phyloP scores from a whole-genome alignment of 176 grass and related monocot species.

The Carex cristatella region DNA sequence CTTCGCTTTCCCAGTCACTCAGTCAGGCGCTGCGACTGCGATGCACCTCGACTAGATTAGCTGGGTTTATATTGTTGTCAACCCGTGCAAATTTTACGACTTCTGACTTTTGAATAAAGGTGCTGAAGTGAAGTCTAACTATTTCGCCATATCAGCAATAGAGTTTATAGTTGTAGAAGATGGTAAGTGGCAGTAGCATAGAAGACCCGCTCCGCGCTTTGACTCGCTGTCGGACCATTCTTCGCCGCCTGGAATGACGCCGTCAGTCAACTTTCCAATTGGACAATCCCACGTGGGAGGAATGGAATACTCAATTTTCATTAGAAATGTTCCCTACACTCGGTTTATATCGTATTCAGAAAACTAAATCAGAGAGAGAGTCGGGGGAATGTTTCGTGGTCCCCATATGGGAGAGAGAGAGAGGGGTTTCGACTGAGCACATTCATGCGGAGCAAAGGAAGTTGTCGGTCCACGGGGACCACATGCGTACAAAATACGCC shows the following conservation, averaged over 20 bases:
- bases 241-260: slow-evolving; percentile 1
- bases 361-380: not conserved
- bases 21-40: not conserved
- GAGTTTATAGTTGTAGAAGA: not conserved
- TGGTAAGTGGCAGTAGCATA: not conserved
- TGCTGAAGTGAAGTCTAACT: no score
- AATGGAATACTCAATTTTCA: not conserved
- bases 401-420: not conserved
- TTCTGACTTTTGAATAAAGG: not conserved
- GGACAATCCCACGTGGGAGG: not conserved
- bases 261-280: slow-evolving; percentile 20
- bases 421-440: not conserved
- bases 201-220: not conserved
- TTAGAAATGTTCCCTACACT: not conserved
- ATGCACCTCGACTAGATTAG: not conserved
- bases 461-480: not conserved
- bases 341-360: not conserved
- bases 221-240: slow-evolving; percentile 7
- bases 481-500: not conserved
- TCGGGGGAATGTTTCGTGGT: not conserved
- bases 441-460: not conserved
- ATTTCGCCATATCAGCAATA: not conserved
- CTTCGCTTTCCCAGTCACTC: not conserved
- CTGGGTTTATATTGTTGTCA: not conserved
- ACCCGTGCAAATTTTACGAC: not conserved